Base-by-base conservation (phyloP, 2,329 filamentous ascomycete species). In the Fusarium austroafricanum region DNA sequence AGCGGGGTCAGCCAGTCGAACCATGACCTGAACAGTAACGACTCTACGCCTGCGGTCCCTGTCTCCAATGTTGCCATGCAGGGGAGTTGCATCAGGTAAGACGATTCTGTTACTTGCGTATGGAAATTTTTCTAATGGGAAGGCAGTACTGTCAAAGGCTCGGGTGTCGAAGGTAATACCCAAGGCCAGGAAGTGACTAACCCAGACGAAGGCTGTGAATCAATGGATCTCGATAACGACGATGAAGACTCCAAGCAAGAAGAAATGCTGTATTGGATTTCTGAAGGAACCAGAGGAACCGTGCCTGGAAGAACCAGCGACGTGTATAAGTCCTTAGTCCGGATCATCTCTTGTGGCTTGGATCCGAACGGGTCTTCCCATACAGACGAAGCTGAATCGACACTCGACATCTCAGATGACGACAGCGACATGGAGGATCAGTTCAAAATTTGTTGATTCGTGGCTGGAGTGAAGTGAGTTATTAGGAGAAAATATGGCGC, bases 21-120 rank as follows among this genome's bases (percentile, higher is more conserved):
- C 28, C 29, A 40, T 28, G 38, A 7, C 29, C 14, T 23, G 8
- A 35, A n/a, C 11, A 23, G 12, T n/a, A 23, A n/a, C n/a, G 21
- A 7, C 12, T 29, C 39, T 35, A n/a, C 21, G 28, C 39, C 11
- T 35, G 33, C 33, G 15, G 15, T n/a, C 18, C 21, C 37, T 11
- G 26, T 20, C 8, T 68, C 65, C n/a, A 14, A 29, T 23, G 5
- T 9, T n/a, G 47, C 39, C 18, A 23, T 39, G 15, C 46, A 39
- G 17, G 61, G 52, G 9, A 66, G 31, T 37, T 11, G 17, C 20
- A 6, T n/a, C 17, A 49, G 44, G 56, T 62, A 66, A 37, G 37
- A 17, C 10, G 12, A 6, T 14, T 8, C 4, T 28, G 14, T 20
- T 14, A 11, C 21, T 20, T 31, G 11, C 17, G 20, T n/a, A 46